A percentile compares a stretch with the other conserved stretches of the same genome.
These are phyloP conservation scores for Sphagnum contortum DNA, from an alignment of 225 moss, liverwort and hornwort genomes.

Conservation along the genomic window DNA sequence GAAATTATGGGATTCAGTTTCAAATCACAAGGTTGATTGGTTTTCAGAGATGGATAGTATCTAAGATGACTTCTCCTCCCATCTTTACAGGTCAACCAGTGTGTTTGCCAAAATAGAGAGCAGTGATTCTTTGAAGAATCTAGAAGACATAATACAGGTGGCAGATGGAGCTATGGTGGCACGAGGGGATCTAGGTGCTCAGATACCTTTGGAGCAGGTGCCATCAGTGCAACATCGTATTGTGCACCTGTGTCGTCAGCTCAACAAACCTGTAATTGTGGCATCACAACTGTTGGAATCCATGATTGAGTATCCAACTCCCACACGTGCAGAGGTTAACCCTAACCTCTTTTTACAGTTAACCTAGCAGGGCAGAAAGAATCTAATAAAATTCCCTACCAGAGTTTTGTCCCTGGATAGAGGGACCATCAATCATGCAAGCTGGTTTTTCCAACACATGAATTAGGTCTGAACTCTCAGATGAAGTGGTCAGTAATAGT, in stretches of 20 bases:
- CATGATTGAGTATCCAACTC: constrained; percentile 98
- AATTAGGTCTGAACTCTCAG: no score
- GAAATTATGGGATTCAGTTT: no score
- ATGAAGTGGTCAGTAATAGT: no score
- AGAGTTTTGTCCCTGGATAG: no score
- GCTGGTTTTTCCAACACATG: no score
- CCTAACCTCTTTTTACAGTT: background rate
- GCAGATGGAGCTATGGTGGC: constrained; percentile 99
- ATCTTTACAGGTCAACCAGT: constrained; percentile 53
- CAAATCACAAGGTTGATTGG: no score
- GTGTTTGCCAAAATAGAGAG: constrained; percentile 98
- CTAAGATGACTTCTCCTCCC: no score
- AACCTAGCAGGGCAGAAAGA: no score
- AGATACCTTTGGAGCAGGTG: constrained; percentile 95
- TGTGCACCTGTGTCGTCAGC: constrained; percentile 61
- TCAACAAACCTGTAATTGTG: constrained; percentile 98
- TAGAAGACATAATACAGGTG: constrained; percentile 85
- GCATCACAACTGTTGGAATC: constrained; percentile 96
- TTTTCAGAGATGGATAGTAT: no score
- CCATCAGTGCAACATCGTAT: constrained; percentile 92
- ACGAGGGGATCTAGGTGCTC: constrained; percentile 93
- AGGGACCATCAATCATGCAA: no score
- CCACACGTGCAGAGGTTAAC: constrained; percentile 93
- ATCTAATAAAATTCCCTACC: no score
- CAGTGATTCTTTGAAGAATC: constrained; percentile 74